A percentile compares a stretch with the other conserved stretches of the same genome.
phyloP scores from a whole-genome alignment of 192 early-diverging fungal genomes.

The Funneliformis mosseae region DNA sequence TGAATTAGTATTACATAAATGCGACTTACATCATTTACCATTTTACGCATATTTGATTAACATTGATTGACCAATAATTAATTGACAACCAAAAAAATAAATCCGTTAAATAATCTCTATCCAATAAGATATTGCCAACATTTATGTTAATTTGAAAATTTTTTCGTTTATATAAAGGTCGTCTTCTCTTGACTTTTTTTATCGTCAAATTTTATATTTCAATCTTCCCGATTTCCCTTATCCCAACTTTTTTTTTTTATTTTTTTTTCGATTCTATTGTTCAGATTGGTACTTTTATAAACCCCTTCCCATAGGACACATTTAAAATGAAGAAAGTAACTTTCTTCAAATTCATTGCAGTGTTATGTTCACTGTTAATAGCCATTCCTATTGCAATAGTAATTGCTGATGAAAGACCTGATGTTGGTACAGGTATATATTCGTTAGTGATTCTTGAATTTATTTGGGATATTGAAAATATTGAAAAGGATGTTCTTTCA shows the following conservation, averaged over 20 bases:
- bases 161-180: neutral
- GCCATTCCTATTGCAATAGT: neutral
- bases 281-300: neutral
- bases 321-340: conserved; percentile 22
- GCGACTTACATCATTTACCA: neutral
- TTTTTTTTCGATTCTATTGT: neutral
- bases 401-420: conserved; percentile 8
- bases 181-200: neutral
- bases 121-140: conserved; percentile 23
- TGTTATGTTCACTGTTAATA: conserved; percentile 14
- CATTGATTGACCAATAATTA: neutral
- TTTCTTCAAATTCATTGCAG: conserved; percentile 18
- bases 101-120: neutral
- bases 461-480: neutral
- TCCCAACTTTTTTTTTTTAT: neutral
- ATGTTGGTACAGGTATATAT: conserved; percentile 5
- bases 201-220: neutral
- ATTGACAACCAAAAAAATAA: neutral
- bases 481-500: neutral
- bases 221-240: neutral
- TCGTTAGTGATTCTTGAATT: neutral
- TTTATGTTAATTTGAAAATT: neutral
- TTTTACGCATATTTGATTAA: neutral
- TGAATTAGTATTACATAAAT: neutral
- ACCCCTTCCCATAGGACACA: neutral